phyloP scores from a whole-genome alignment of 2,329 filamentous ascomycete genomes.

The Fusarium sororula region DNA sequence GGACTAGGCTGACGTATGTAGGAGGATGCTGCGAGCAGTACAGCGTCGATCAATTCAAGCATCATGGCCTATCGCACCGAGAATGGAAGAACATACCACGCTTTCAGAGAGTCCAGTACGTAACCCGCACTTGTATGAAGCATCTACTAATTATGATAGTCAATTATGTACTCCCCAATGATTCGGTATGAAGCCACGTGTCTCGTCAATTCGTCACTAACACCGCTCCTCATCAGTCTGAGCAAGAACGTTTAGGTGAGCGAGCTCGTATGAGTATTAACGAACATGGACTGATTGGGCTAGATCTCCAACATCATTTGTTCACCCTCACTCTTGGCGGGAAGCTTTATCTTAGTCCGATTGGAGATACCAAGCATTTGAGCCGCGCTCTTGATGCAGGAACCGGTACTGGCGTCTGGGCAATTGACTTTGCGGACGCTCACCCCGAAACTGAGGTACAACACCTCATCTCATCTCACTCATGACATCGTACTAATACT shows the following conservation, averaged over 20 bases:
- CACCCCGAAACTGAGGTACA: conserved; percentile 44
- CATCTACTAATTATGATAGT: neutral
- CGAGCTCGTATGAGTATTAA: rapidly evolving
- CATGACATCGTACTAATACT: neutral
- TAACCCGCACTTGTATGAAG: rapidly evolving
- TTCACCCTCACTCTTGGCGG: conserved; percentile 46
- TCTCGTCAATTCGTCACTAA: conserved; percentile 9
- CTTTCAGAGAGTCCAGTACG: conserved; percentile 45
- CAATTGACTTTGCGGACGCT: conserved; percentile 54
- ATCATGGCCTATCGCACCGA: conserved; percentile 50
- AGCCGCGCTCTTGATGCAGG: conserved; percentile 55
- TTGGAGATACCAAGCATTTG: conserved; percentile 31
- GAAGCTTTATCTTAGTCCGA: conserved; percentile 44
- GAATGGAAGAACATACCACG: conserved; percentile 52
- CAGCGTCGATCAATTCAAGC: conserved; percentile 48
- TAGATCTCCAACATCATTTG: conserved; percentile 50
- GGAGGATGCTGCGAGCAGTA: conserved; percentile 43
- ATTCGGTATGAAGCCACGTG: conserved; percentile 32
- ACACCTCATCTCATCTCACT: rapidly evolving
- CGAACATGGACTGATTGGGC: neutral
- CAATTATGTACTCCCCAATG: conserved; percentile 46
- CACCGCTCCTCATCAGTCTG: conserved; percentile 25
- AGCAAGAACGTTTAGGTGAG: conserved; percentile 46
- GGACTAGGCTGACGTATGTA: neutral
- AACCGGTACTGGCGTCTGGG: conserved; percentile 59